Base-by-base conservation (phyloP, 1,284 basidiomycete species). In the Vanrija humicola region DNA sequence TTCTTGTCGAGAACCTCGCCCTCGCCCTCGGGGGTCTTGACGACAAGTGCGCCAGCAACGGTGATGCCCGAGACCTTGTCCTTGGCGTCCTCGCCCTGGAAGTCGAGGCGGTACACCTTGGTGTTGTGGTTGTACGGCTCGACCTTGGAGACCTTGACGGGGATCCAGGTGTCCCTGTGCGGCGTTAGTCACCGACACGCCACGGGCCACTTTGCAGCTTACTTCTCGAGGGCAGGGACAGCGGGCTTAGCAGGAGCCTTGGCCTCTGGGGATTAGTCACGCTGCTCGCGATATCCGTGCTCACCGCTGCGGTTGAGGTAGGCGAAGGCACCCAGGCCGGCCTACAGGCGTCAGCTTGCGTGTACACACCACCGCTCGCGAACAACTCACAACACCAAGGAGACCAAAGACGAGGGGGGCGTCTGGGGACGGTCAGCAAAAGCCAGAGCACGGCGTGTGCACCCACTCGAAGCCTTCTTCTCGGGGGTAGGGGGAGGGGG, bases 91-190 rank as follows among this genome's bases (percentile, higher is more conserved):
- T 86, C 84, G 50, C 90, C 84, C 39, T 90, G 90, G 39, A 98
- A 82, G 68, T 87, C 86, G 71, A 98, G 96, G 55, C 87, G 80
- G 78, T 91, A 95, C 61, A 82, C 83, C 38, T 88, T 80, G 6
- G 89, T 86, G 78, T 95, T 92, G 81, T 95, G 88, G 82, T 95
- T 98, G 82, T 97, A 97, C 2, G 86, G 85, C 64, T 86, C 82
- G 65, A 97, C 80, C 70, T 86, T 84, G 77, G 88, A 88, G 67
- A 98, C 83, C 70, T 85, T 87, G 76, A 97, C 73, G 25, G 74
- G 64, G 15, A 62, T 61, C 70, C 75, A 78, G 15, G 58, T 48
- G 59, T 74, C 68, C 61, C 75, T 77, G 47, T n/a, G 49, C 7
- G 19, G 14, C 42, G 25, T 23, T 39, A 18, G 14, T 40, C n/a